Conservation (phyloP, 2,329 filamentous ascomycete genomes). For the Monosporascus cannonballus region DNA sequence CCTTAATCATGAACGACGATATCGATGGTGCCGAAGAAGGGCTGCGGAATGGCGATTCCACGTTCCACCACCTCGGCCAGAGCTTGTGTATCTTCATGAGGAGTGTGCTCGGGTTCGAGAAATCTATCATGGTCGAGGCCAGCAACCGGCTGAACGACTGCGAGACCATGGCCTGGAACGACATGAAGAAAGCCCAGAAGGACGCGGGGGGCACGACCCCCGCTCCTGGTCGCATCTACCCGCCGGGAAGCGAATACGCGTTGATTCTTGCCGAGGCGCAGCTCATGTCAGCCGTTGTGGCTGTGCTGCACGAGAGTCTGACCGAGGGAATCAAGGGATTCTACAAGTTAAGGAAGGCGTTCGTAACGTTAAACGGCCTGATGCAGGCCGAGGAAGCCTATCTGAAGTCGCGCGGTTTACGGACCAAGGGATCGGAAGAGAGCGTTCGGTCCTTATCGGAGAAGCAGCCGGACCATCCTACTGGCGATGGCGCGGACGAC, state of each 20-base stretch:
- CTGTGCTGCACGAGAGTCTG: conserved; percentile 84
- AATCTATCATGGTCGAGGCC: conserved; percentile 82
- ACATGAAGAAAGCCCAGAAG: conserved; percentile 69
- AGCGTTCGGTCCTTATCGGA: conserved; percentile 13
- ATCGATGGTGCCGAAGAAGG: conserved; percentile 74
- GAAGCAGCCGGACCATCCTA: conserved; percentile 11
- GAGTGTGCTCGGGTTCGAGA: conserved; percentile 85
- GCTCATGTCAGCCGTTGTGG: conserved; percentile 83
- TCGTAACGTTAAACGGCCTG: conserved; percentile 72
- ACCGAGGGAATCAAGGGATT: conserved; percentile 89
- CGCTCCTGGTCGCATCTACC: conserved; percentile 54
- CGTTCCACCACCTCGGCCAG: conserved; percentile 82
- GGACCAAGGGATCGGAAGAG: conserved; percentile 12
- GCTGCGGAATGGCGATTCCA: conserved; percentile 65
- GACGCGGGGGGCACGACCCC: conserved; percentile 33
- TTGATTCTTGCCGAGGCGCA: conserved; percentile 80
- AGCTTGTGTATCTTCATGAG: conserved; percentile 80
- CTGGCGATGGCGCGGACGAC: conserved; percentile 28
- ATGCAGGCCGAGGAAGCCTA: conserved; percentile 64
- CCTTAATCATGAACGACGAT: conserved; percentile 82
- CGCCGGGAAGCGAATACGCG: conserved; percentile 79
- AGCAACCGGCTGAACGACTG: conserved; percentile 65
- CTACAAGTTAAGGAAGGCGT: conserved; percentile 87
- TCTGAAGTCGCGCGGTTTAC: conserved; percentile 29
- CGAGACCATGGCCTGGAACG: conserved; percentile 69